Conservation (phyloP, 2,329 filamentous ascomycete species). For the Thermochaetoides dissita region DNA sequence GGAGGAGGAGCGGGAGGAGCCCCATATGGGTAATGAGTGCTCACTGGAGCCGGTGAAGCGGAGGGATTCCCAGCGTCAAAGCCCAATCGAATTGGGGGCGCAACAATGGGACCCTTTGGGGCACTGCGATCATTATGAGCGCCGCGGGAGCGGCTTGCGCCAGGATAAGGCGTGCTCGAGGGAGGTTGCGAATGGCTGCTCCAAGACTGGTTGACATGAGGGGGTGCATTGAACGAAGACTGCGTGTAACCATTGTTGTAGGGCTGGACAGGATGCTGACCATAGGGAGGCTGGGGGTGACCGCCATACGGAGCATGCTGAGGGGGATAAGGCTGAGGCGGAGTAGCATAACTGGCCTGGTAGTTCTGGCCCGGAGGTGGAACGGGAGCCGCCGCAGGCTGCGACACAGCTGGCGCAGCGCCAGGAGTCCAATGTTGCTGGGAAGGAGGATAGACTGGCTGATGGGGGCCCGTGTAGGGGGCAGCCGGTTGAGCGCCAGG, state of each 20-base stretch:
- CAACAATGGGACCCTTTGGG: constrained; percentile 30
- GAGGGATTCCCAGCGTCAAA: constrained; percentile 26
- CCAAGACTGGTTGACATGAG: constrained; percentile 29
- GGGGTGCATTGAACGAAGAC: constrained; percentile 11
- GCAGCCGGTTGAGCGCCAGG: constrained; percentile 18
- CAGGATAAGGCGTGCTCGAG: constrained; percentile 2
- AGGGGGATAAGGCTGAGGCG: constrained; percentile 34
- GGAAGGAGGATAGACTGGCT: constrained; percentile 25
- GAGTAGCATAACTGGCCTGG: constrained; percentile 40
- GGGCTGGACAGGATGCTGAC: constrained; percentile 13
- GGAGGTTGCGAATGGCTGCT: constrained; percentile 20
- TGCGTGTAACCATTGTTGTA: too few relatives aligned
- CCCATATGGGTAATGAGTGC: constrained; percentile 27
- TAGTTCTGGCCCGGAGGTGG: constrained; percentile 40
- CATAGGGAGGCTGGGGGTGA: constrained; percentile 21
- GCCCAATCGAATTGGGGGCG: constrained; percentile 39
- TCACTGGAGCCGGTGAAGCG: constrained; percentile 27
- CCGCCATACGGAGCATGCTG: constrained; percentile 19
- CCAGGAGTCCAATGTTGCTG: constrained; percentile 27
- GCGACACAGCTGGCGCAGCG: constrained; percentile 25
- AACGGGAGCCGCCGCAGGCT: background rate
- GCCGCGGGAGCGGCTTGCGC: constrained; percentile 26
- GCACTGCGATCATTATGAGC: constrained; percentile 27
- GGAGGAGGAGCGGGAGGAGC: constrained; percentile 16
- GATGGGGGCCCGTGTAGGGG: constrained; percentile 22